These are phyloP conservation scores for Fusarium piperis DNA, from an alignment of 2,329 filamentous ascomycete genomes.

Conservation along the genomic window DNA sequence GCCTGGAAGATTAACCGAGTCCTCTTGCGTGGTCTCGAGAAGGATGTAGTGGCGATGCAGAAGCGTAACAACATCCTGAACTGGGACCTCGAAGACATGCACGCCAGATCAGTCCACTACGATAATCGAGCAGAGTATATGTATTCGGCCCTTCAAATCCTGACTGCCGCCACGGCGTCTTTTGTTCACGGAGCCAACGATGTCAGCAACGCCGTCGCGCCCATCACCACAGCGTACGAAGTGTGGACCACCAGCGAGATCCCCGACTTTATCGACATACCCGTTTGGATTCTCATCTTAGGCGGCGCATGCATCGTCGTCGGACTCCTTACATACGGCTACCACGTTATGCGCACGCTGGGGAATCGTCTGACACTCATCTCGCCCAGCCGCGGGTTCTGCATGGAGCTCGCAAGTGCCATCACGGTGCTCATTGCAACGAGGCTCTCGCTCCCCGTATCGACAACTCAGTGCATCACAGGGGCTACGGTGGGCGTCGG, in stretches of 20 bases:
- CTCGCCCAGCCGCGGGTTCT: conserved; percentile 67
- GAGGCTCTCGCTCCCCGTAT: conserved; percentile 65
- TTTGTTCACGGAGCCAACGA: conserved; percentile 77
- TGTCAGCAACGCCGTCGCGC: conserved; percentile 70
- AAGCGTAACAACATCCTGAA: conserved; percentile 58
- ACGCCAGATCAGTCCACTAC: conserved; percentile 67
- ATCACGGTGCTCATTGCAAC: conserved; percentile 70
- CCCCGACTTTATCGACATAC: conserved; percentile 58
- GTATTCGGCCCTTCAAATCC: conserved; percentile 68
- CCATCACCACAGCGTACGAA: conserved; percentile 69
- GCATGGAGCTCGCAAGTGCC: conserved; percentile 69
- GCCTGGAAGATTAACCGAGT: conserved; percentile 53
- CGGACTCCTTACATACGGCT: conserved; percentile 68
- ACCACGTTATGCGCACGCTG: conserved; percentile 72
- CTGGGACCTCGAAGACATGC: conserved; percentile 60
- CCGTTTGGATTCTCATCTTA: conserved; percentile 67
- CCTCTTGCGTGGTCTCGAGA: conserved; percentile 58
- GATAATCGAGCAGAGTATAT: conserved; percentile 71
- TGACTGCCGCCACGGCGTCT: conserved; percentile 70
- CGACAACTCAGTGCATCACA: conserved; percentile 72
- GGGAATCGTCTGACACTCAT: conserved; percentile 70
- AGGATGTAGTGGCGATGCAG: conserved; percentile 59
- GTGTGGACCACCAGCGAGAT: conserved; percentile 64
- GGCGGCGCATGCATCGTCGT: conserved; percentile 62
- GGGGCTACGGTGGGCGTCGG: conserved; percentile 72